Evolutionary conservation across 23 red algal species (phyloP), one percentile per base, ranked within the genome.

Genomic region (Gracilaria vermiculophylla): DNA sequence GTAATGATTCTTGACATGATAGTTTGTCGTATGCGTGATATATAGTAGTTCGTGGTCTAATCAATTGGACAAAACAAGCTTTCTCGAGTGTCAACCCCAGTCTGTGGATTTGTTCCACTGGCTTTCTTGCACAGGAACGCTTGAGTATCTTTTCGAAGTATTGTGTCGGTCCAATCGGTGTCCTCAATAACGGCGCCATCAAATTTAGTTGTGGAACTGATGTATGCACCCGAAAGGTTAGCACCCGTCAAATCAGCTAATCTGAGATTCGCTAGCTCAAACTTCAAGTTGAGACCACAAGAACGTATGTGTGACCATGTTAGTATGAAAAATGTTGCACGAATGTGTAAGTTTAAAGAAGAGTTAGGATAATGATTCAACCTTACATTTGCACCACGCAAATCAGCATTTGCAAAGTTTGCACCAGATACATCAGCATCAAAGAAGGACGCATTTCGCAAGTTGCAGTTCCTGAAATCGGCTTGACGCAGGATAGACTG

Each of bases 381-480:
- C 74, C 83, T 75, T 70, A 88, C 84, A 66, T 97, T 93, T 10
- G 43, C 86, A 15, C 69, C 57, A 25, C 52, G 27, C 77, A 99
- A 40, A 67, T 93, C 83, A 42, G 92, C 89, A 47, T 87, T 89
- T 10, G 65, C 35, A 62, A 99, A 94, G 61, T 99, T 93, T 24
- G 90, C 92, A 11, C 83, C 85, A 0, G 82, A 67, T 16, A 94
- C 66, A 78, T 99, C 97, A 34, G 97, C 93, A 55, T 96, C 97
- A 53, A 99, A 99, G 76, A 99, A 99, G 11, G 97, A 99, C 1
- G 97, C 97, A n/a, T 83, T 75, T 15, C 73, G 61, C 33, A 99
- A 70, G 70, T 86, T 94, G 44, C 88, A 57, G 64, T 75, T 74
- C 5, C 69, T 78, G 88, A 99, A 99, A 69, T 99, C 64, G 7